phyloP scores from a whole-genome alignment of 2,329 filamentous ascomycete genomes.

The Pseudopyrenochaeta lycopersici region DNA sequence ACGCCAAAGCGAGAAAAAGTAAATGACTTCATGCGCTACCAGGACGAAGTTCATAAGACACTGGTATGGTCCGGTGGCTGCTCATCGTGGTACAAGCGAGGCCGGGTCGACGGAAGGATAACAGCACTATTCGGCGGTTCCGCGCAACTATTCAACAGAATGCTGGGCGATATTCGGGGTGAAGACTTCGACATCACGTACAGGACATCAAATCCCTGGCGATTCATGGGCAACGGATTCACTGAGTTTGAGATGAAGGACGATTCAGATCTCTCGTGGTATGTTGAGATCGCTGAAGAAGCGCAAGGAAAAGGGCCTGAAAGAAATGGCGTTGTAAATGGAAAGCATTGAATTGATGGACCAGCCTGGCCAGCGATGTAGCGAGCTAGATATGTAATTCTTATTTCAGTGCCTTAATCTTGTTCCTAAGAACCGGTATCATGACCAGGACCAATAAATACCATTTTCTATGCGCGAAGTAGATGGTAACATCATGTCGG shows the following conservation, averaged over 20 bases:
- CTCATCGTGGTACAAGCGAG: conserved; percentile 27
- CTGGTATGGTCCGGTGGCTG: conserved; percentile 29
- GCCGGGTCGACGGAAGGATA: conserved; percentile 23
- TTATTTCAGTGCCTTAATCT: no score
- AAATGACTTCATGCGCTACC: conserved; percentile 25
- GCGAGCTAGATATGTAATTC: not conserved
- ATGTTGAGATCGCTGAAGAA: conserved; percentile 32
- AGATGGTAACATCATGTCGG: no score
- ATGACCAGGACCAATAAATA: no score
- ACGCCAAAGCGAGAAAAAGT: conserved; percentile 20
- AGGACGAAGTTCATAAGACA: conserved; percentile 27
- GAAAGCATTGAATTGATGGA: not conserved
- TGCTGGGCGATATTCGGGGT: conserved; percentile 48
- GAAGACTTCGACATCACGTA: conserved; percentile 62
- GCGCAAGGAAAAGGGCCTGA: conserved; percentile 27
- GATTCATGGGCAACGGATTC: conserved; percentile 61
- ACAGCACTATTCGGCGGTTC: conserved; percentile 27
- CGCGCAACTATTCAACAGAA: conserved; percentile 26
- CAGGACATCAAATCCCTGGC: conserved; percentile 54
- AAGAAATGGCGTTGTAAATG: not conserved
- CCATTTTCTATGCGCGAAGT: no score
- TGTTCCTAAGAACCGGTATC: not conserved
- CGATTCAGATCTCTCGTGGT: conserved; percentile 37
- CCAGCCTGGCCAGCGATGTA: not conserved
- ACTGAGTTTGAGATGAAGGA: conserved; percentile 52